Evolutionary conservation across 1,284 basidiomycete species (phyloP), one percentile per base, ranked within the genome.

Genomic region (Boletellus deceptivus): DNA sequence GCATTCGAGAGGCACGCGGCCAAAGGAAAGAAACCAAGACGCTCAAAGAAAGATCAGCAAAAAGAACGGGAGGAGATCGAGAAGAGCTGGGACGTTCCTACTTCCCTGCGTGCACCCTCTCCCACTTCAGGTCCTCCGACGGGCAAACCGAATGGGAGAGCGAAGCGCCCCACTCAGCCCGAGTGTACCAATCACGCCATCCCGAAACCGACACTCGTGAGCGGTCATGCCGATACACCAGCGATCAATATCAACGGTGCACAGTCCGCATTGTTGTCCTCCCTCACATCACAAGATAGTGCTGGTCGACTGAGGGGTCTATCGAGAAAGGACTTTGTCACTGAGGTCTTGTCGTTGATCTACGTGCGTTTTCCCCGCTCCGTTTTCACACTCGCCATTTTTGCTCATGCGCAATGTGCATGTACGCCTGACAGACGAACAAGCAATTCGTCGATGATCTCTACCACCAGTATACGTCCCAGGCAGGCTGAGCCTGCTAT

Each of bases 261-360:
- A 10, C 65, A 62, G 36, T 62, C 64, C 16, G 65, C 71, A 2
- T 54, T 74, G 17, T 33, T 72, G 33, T 49, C 64, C 24, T 56
- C 65, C 27, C 52, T 72, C 22, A 44, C 55, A 3, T 52, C 47
- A 5, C 61, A 62, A 45, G 53, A 59, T 6, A 24, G 43, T 27
- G 11, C 40, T 14, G 55, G 43, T 62, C 61, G 45, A 45, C 37
- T 67, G 49, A 57, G 44, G 46, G 43, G 31, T 41, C 55, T 81
- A 55, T 75, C 75, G 48, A 76, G 75, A 62, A 84, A 80, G 46
- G 81, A 82, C 41, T 91, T 91, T 64, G 75, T 89, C 31, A 72
- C 74, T 48, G 82, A 88, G 63, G 70, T 91, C 48, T 67, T 88
- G 59, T 80, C 77, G 24, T 71, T 90, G 59, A 79, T 90, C 50